phyloP scores from a whole-genome alignment of 2,329 filamentous ascomycete species.

The Rutstroemia sydowiana region DNA sequence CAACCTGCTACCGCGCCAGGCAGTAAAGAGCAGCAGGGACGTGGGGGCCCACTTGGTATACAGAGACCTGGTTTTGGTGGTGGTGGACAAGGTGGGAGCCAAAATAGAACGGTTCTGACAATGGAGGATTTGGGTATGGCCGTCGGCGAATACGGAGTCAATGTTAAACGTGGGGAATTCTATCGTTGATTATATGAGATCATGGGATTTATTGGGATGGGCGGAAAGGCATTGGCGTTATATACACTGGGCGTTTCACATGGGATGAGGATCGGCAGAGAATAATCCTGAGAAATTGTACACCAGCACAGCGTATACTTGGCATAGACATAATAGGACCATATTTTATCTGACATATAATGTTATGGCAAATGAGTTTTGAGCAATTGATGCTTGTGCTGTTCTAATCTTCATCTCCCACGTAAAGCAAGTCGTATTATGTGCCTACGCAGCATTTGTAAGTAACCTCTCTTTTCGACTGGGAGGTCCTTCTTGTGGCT shows the following conservation, averaged over 20 bases:
- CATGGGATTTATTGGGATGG: not conserved
- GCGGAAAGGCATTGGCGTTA: constrained; percentile 13
- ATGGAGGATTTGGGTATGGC: constrained; percentile 99
- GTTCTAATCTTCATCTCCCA: no score
- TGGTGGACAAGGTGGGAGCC: constrained; percentile 78
- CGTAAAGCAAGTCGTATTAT: no score
- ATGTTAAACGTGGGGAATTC: constrained; percentile 95
- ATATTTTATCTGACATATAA: not conserved
- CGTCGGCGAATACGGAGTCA: constrained; percentile 94
- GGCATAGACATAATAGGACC: not conserved
- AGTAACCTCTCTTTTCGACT: no score
- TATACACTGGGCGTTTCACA: not conserved
- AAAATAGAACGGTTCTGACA: constrained; percentile 88
- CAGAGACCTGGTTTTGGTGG: constrained; percentile 77
- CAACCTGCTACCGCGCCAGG: constrained; percentile 47
- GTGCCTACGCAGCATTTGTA: no score
- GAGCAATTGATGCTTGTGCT: no score
- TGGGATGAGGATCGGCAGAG: not conserved
- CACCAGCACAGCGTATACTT: not conserved
- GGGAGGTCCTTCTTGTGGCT: no score
- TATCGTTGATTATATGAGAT: constrained; percentile 56
- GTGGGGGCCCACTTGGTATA: constrained; percentile 40
- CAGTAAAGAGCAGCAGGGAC: constrained; percentile 47
- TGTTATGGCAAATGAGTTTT: no score
- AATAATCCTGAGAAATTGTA: constrained; percentile 9